These are phyloP conservation scores for Phlyctochytrium planicorne DNA, from an alignment of 192 early-diverging fungal species.

Conservation along the genomic window DNA sequence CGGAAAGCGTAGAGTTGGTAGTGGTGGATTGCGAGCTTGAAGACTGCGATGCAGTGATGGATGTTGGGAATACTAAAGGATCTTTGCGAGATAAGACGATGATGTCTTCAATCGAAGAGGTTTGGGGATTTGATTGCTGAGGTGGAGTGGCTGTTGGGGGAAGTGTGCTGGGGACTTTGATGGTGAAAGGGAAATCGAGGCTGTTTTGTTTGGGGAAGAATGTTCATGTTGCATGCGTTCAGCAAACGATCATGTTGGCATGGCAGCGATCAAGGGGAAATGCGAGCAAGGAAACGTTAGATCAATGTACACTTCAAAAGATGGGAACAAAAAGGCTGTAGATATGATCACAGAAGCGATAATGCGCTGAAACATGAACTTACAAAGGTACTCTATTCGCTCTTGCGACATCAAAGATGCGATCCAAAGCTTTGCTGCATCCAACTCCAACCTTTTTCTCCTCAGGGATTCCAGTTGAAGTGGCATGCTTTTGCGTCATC, in stretches of 20 bases:
- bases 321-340: too few species aligned
- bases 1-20: not conserved
- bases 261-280: not conserved
- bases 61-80: not conserved
- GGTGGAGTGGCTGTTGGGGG: not conserved
- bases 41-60: not conserved
- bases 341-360: too few species aligned
- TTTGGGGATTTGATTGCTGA: not conserved
- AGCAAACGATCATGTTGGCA: not conserved
- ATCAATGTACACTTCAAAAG: too few species aligned
- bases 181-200: conserved; percentile 16
- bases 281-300: too few species aligned
- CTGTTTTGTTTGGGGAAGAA: not conserved
- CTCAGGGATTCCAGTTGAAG: not conserved
- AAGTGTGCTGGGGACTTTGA: conserved; percentile 10
- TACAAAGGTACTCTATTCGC: not conserved
- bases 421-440: not conserved
- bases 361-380: not conserved
- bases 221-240: too few species aligned
- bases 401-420: not conserved
- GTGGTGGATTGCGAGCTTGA: not conserved
- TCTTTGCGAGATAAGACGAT: too few species aligned
- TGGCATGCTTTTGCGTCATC: not conserved
- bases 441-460: not conserved
- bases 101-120: too few species aligned